Evolutionary conservation across 2,329 filamentous ascomycete genomes (phyloP), one percentile per base, ranked within the genome.

Genomic region (Aureobasidium sp.): DNA sequence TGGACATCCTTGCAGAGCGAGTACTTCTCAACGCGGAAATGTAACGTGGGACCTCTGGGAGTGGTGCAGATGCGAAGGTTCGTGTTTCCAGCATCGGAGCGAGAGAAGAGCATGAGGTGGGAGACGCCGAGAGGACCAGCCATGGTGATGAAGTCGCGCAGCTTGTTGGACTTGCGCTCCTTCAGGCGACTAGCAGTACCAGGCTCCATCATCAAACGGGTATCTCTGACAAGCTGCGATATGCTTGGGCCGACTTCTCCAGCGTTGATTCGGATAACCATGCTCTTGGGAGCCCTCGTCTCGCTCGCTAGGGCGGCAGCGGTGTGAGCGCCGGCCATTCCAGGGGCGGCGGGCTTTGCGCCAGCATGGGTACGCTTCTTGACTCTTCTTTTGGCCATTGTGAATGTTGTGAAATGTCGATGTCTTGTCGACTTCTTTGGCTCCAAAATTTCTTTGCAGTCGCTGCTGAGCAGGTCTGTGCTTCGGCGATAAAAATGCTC

Each of bases 251-350:
- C 94, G 58, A 99, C 91, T 72, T 97, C 90, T 70, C 91, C 89
- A 68, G 92, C 93, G 69, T 94, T 94, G 70, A 97, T 92, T 68
- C 94, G 90, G 75, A 99, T 96, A 63, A 99, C 93, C 93, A 99
- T 97, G 73, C 89, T 95, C 81, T 97, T 97, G 37, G 94, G 94
- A 57, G 86, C 82, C 66, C 86, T 85, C 59, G 82, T 80, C 63
- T 79, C 81, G 27, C 85, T 82, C 74, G 86, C 85, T 12, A 63
- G 60, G 62, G 84, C 81, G 47, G 81, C 78, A 66, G 66, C 77
- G 68, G 69, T 79, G 69, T 68, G 81, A 68, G 83, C 82, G 68
- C 84, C 84, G 33, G 31, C 17, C 64, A 79, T 82, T 53, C 87
- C 84, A 64, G 87, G 85, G 59, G 87, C 76, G 75, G 96, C 91